phyloP scores from a whole-genome alignment of 768 basidiomycete species.

The Phylloporus scabripes region DNA sequence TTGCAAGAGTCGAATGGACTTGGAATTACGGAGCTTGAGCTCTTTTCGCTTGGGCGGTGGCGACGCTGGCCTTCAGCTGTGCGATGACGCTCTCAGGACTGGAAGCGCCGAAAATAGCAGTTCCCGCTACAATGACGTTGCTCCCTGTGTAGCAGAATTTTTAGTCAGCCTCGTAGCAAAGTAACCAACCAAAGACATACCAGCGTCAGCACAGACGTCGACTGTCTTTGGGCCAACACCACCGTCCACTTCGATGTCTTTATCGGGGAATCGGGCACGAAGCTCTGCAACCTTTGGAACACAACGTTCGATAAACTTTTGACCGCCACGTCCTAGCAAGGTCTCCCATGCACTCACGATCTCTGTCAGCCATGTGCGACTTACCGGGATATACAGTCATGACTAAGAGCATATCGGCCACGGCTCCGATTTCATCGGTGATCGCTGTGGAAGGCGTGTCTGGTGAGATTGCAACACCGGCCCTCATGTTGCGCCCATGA shows the following conservation, averaged over 20 bases:
- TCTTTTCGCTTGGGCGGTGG: conserved; percentile 54
- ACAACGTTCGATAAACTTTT: conserved; percentile 92
- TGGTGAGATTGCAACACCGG: conserved; percentile 95
- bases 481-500: conserved; percentile 81
- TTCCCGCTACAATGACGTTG: conserved; percentile 97
- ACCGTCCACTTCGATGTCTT: conserved; percentile 97
- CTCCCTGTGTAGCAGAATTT: conserved; percentile 52
- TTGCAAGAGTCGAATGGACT: not conserved
- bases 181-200: conserved; percentile 34
- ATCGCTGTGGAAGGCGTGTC: conserved; percentile 87
- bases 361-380: not conserved
- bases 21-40: conserved; percentile 12
- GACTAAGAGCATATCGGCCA: conserved; percentile 92
- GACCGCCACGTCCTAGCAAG: conserved; percentile 76
- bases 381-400: conserved; percentile 96
- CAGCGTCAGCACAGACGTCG: conserved; percentile 83
- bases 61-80: conserved; percentile 62
- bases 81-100: conserved; percentile 75
- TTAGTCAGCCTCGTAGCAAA: not conserved
- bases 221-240: conserved; percentile 93
- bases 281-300: conserved; percentile 91
- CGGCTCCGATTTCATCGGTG: conserved; percentile 74
- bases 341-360: not conserved
- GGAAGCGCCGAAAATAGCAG: conserved; percentile 84
- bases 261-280: conserved; percentile 83